Evolutionary conservation across 179 eudicot genomes (phyloP), one percentile per base, ranked within the genome.

Genomic region (Monotropa hypopitys): DNA sequence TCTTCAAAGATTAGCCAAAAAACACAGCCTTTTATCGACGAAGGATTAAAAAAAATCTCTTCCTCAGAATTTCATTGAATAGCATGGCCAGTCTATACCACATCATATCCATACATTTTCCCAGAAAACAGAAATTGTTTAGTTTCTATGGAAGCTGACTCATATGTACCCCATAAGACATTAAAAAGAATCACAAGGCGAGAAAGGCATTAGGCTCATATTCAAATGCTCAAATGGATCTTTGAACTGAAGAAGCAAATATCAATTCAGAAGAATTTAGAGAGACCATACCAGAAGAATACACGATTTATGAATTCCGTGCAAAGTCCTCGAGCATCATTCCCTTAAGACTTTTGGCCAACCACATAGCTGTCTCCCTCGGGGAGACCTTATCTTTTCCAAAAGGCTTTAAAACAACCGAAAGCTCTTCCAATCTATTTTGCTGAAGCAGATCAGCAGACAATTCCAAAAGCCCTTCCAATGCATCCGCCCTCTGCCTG

Each of bases 301-400:
- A 26, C 20, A 47, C 23, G 59, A 54, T 35, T 85, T 80, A 92
- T 21, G 86, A 83, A 80, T 72, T 80, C 67, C 97, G 84, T 66
- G 83, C 81, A 23, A 83, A 77, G 74, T 91, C 97, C 10, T 92
- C 96, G 13, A 91, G 86, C 89, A 88, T 89, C 96, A 92, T 92
- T 54, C 96, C 97, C 83, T 47, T 71, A 8, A 46, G 38, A 47
- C 59, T 71, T 16, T 28, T 71, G 47, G 74, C 74, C 74, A 71
- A 49, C 74, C 74, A 71, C 56, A 95, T 95, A 7, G 99, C 99
- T 1, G 99, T 95, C 84, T 95, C 99, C 80, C 99, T 88, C 30
- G 99, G 98, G 74, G 98, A 93, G 10, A 93, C 99, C 84, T 91
- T 95, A 47, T 85, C 89, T 85, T 86, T 95, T 23, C 99, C 99